phyloP scores from a whole-genome alignment of 2,329 filamentous ascomycete genomes.

The Madurella fahalii region DNA sequence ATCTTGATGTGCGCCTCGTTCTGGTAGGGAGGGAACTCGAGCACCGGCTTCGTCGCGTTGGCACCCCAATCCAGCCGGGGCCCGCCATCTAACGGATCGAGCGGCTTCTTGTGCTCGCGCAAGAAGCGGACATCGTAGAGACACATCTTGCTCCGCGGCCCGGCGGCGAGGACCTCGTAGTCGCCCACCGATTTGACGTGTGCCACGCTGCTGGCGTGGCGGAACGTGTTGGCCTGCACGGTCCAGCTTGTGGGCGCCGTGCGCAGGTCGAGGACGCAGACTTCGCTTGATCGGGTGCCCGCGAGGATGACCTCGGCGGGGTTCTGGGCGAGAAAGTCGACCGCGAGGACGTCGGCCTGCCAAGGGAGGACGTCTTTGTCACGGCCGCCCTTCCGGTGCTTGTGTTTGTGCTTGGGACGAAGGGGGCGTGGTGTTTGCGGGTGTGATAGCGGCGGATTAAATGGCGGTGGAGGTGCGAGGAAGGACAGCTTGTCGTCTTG shows the following conservation, averaged over 20 bases:
- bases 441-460: neutral
- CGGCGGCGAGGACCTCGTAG: constrained; percentile 51
- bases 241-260: constrained; percentile 23
- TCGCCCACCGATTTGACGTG: constrained; percentile 47
- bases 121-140: constrained; percentile 55
- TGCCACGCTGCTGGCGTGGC: constrained; percentile 32
- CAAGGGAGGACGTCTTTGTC: constrained; percentile 16
- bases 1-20: constrained; percentile 46
- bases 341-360: constrained; percentile 42
- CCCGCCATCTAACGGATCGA: too few relatives aligned
- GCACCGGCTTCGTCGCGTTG: constrained; percentile 34
- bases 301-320: constrained; percentile 44
- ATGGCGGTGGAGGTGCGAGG: too few relatives aligned
- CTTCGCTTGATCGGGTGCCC: constrained; percentile 45
- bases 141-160: constrained; percentile 45
- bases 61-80: neutral
- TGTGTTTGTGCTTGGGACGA: neutral
- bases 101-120: neutral
- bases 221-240: constrained; percentile 28
- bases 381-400: neutral
- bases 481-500: constrained; percentile 27
- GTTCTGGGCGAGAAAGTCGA: constrained; percentile 44
- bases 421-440: constrained; percentile 1
- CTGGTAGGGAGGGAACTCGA: constrained; percentile 47
- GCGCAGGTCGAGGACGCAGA: constrained; percentile 47